A percentile compares a stretch with the other conserved stretches of the same genome.
These are phyloP conservation scores for Isabelozyma pseudorhagii DNA, from an alignment of 805 yeast genomes.

Conservation along the genomic window DNA sequence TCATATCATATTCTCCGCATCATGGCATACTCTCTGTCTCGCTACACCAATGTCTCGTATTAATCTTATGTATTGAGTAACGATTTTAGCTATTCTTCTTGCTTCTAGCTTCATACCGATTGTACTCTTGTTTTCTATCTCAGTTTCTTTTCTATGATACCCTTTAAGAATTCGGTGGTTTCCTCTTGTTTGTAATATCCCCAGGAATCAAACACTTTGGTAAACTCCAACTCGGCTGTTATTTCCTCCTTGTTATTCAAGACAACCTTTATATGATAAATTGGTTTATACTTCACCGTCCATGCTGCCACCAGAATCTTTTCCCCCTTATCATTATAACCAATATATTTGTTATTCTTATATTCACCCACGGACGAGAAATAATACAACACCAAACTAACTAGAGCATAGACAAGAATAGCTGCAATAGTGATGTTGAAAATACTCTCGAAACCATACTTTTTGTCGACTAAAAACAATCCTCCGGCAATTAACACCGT, in stretches of 20 bases:
- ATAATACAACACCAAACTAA: slow-evolving; percentile 32
- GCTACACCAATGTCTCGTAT: too few species aligned
- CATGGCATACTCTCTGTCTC: too few species aligned
- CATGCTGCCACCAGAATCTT: slow-evolving; percentile 39
- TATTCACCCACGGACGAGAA: slow-evolving; percentile 30
- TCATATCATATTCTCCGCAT: too few species aligned
- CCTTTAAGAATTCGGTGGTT: slow-evolving; percentile 22
- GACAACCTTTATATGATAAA: slow-evolving; percentile 35
- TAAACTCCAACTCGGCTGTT: slow-evolving; percentile 27
- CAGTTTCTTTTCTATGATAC: slow-evolving; percentile 5
- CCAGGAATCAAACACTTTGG: slow-evolving; percentile 43
- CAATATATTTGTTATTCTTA: slow-evolving; percentile 48
- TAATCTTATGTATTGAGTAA: too few species aligned
- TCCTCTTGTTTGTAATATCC: slow-evolving; percentile 42
- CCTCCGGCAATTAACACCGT: slow-evolving; percentile 46
- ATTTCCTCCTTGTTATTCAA: slow-evolving; percentile 20
- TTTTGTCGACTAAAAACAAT: slow-evolving; percentile 48
- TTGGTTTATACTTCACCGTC: slow-evolving; percentile 44
- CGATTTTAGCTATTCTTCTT: too few species aligned
- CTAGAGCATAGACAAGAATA: slow-evolving; percentile 34
- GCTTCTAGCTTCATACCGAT: too few species aligned
- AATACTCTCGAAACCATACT: slow-evolving; percentile 40
- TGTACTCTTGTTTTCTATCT: not conserved
- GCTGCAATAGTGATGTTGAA: slow-evolving; percentile 31
- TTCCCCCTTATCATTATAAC: slow-evolving; percentile 27